Evolutionary conservation across 2,329 filamentous ascomycete genomes (phyloP).

Genomic region (Paecilomyces dactylethromorphus): DNA sequence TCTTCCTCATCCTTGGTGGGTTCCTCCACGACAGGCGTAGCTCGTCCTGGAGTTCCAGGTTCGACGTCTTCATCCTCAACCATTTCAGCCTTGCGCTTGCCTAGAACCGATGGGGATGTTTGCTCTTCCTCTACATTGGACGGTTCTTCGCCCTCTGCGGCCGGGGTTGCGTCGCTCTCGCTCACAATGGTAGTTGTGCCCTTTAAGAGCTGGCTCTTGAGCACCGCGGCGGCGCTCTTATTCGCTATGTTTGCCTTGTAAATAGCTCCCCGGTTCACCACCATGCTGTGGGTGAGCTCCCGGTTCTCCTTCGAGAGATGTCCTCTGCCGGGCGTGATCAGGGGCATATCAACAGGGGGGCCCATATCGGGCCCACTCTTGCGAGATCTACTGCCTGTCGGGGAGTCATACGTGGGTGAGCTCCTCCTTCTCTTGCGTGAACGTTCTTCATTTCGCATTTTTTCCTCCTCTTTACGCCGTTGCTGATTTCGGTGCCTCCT

Average conservation of each 20-base stretch:
- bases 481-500: conserved; percentile 73
- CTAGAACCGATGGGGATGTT: conserved; percentile 27
- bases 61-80: conserved; percentile 55
- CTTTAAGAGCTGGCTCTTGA: conserved; percentile 71
- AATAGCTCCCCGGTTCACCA: conserved; percentile 65
- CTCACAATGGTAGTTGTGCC: conserved; percentile 20
- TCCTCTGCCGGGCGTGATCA: conserved; percentile 51
- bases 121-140: conserved; percentile 17
- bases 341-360: conserved; percentile 45
- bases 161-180: conserved; percentile 14
- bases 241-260: conserved; percentile 74
- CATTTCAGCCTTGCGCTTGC: conserved; percentile 62
- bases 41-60: conserved; percentile 52
- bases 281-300: conserved; percentile 76
- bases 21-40: conserved; percentile 46
- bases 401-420: conserved; percentile 36
- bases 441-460: conserved; percentile 43
- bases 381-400: conserved; percentile 16
- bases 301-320: conserved; percentile 51
- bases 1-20: conserved; percentile 52
- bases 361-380: conserved; percentile 22
- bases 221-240: conserved; percentile 83
- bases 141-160: conserved; percentile 17
- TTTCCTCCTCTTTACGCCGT: conserved; percentile 66
- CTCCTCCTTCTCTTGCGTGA: conserved; percentile 37